Evolutionary conservation across 192 early-diverging fungal species (phyloP), one percentile per base, ranked within the genome.

Genomic region (Phlyctochytrium bullatum): DNA sequence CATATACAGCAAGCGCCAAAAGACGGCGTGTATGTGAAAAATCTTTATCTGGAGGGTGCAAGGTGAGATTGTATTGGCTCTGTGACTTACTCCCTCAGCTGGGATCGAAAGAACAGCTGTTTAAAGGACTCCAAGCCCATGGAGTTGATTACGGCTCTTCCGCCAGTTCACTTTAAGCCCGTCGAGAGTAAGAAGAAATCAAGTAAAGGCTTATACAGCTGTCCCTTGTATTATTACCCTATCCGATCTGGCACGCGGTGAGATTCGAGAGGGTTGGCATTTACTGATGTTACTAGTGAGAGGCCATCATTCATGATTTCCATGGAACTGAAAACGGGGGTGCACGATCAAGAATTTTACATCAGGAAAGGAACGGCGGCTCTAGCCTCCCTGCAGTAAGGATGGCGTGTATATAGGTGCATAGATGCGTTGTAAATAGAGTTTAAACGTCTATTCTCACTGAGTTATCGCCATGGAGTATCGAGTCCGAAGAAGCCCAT

Each of bases 231-330:
- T 59, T 81, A 85, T 63, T 87, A 82, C 54, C 83, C 83, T 2
- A 73, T 86, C 34, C 67, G 85, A 25, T 73, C 84, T 23, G 84
- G 85, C 51, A 84, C 81, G 33, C 67, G 82, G 81, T 83, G 65
- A 40, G 61, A 23, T 59, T 47, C 36, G 34, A 34, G 4, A 20
- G 6, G 3, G 32, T n/a, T n/a, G n/a, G 28, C 36, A 17, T 4
- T 62, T 25, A 23, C 16, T 59, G 29, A 24, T 27, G 1, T 54
- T 57, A 0, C 2, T 57, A 52, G 83, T 50, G 85, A 87, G 64
- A 61, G 84, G n/a, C 84, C 84, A 56, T 86, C 84, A 6, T 86
- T 83, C 54, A 77, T 86, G 36, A 82, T 86, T 31, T 80, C 80
- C 3, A 47, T 86, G 64, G 84, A 86, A 53, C 57, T 86, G 23